phyloP scores from a whole-genome alignment of 192 early-diverging fungal species.

The Linnemannia zychae region DNA sequence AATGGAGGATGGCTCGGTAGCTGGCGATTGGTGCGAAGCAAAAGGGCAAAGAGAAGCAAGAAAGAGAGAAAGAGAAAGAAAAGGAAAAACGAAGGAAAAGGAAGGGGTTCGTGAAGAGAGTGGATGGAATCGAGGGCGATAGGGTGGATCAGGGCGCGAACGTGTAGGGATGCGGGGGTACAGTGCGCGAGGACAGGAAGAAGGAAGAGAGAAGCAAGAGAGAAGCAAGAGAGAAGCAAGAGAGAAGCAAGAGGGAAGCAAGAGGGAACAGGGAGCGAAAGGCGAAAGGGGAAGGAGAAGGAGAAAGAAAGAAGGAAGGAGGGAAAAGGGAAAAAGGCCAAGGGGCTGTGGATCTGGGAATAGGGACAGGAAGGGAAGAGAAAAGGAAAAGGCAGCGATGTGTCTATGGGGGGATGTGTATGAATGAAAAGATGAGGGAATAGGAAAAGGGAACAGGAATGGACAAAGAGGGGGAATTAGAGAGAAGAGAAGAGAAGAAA shows the following conservation, averaged over 20 bases:
- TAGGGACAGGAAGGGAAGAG: neutral
- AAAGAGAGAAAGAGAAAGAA: neutral
- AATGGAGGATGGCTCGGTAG: slow-evolving; percentile 7
- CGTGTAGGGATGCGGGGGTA: neutral
- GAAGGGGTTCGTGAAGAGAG: slow-evolving; percentile 1
- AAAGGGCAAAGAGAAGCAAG: slow-evolving; percentile 7
- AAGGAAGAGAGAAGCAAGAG: no score
- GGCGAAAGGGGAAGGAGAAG: neutral
- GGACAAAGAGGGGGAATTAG: slow-evolving; percentile 12
- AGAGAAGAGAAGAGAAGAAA: neutral
- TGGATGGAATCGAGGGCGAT: neutral
- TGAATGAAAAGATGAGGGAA: neutral
- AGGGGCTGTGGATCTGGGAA: slow-evolving; percentile 29
- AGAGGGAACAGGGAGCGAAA: neutral
- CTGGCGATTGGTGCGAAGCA: slow-evolving; percentile 6
- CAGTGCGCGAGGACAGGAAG: no score
- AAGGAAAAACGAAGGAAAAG: neutral
- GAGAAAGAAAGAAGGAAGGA: neutral
- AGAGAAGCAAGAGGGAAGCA: neutral
- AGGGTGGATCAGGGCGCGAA: slow-evolving; percentile 7
- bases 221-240: neutral
- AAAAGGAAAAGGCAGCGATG: neutral
- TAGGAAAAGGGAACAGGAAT: slow-evolving; percentile 39
- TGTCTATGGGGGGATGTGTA: neutral
- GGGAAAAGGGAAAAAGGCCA: slow-evolving; percentile 7